Evolutionary conservation across 2,329 filamentous ascomycete species (phyloP).

Genomic region (Clarireedia paspali): DNA sequence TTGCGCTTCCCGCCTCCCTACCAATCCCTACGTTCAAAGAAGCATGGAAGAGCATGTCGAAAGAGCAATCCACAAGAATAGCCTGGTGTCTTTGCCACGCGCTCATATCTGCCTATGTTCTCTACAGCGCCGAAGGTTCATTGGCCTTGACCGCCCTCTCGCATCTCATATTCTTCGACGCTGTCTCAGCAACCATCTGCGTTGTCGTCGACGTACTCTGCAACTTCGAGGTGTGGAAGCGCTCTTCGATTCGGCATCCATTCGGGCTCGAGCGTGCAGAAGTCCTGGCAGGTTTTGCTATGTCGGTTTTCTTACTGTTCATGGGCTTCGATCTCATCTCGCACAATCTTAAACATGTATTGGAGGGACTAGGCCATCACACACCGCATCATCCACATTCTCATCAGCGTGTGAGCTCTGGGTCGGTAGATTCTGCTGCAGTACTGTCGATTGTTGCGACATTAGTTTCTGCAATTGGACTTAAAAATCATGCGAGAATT

Average conservation of each 20-base stretch:
- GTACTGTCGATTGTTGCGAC: constrained; percentile 77
- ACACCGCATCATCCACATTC: constrained; percentile 62
- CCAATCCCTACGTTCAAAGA: constrained; percentile 86
- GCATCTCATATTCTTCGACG: constrained; percentile 91
- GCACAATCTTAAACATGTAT: constrained; percentile 86
- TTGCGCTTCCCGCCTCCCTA: constrained; percentile 83
- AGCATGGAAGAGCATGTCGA: constrained; percentile 83
- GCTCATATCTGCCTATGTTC: constrained; percentile 72
- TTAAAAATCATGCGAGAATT: constrained; percentile 88
- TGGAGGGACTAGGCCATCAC: constrained; percentile 65
- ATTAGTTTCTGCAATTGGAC: constrained; percentile 74
- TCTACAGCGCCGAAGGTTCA: constrained; percentile 78
- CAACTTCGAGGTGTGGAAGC: constrained; percentile 97
- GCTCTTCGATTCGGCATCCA: constrained; percentile 85
- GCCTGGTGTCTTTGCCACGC: constrained; percentile 90
- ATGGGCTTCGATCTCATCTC: constrained; percentile 94
- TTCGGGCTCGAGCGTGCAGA: constrained; percentile 90
- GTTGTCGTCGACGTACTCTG: constrained; percentile 86
- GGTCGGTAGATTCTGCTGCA: constrained; percentile 74
- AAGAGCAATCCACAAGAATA: constrained; percentile 73
- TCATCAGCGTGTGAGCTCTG: constrained; percentile 61
- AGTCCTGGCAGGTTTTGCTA: constrained; percentile 89
- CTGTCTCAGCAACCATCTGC: constrained; percentile 83
- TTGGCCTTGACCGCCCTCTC: constrained; percentile 88
- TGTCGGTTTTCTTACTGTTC: constrained; percentile 94